These are phyloP conservation scores for Kickxella alabastrina DNA, from an alignment of 192 early-diverging fungal genomes.

Conservation along the genomic window DNA sequence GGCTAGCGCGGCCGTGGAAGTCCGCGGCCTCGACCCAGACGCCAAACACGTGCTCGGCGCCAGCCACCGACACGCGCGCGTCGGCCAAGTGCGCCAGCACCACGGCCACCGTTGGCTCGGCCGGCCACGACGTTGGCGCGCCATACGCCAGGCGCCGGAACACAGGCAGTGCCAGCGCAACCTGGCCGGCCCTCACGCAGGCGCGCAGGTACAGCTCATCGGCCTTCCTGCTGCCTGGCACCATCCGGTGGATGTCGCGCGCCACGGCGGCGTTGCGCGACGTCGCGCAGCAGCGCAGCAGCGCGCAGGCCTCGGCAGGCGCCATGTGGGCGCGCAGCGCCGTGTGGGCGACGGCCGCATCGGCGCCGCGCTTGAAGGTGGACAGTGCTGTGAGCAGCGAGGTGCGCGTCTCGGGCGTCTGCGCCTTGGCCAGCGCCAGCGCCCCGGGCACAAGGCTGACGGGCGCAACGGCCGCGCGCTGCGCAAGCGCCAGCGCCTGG, in stretches of 20 bases:
- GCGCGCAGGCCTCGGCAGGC: background rate
- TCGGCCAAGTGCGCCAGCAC: conserved; percentile 20
- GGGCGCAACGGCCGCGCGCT: too few relatives aligned
- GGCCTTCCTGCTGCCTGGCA: background rate
- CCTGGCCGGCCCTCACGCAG: conserved; percentile 9
- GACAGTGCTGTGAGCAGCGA: conserved; percentile 16
- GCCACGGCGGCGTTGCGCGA: conserved; percentile 19
- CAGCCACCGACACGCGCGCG: conserved; percentile 13
- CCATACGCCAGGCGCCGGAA: conserved; percentile 30
- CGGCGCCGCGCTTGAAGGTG: conserved; percentile 8
- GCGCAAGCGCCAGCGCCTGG: background rate
- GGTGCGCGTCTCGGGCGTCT: conserved; percentile 8
- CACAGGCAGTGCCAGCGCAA: conserved; percentile 6
- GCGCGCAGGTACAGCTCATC: conserved; percentile 43
- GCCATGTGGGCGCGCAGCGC: conserved; percentile 1
- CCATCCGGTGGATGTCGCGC: background rate
- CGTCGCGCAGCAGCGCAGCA: conserved; percentile 36
- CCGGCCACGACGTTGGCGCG: background rate
- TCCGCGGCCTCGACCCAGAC: conserved; percentile 23
- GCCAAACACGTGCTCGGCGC: conserved; percentile 39
- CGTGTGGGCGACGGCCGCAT: conserved; percentile 5
- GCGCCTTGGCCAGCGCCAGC: conserved; percentile 17
- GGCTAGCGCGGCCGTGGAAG: conserved; percentile 9
- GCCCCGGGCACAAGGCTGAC: conserved; percentile 6
- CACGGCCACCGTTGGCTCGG: conserved; percentile 19